phyloP scores from a whole-genome alignment of 83 land plant genomes.

The Picea abies region DNA sequence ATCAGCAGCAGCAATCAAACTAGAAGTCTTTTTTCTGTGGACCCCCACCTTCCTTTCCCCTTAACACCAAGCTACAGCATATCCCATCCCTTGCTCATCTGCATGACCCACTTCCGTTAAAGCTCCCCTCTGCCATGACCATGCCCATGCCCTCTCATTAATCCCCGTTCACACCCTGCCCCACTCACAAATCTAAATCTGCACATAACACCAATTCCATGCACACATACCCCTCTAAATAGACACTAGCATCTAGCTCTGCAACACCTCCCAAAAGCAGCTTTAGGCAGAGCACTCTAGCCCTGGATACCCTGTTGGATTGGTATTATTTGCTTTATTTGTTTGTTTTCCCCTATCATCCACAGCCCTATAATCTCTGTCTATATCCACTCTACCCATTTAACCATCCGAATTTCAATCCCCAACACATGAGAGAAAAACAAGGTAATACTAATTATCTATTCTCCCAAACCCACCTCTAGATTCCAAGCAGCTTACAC shows the following conservation, averaged over 20 bases:
- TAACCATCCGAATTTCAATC: not conserved
- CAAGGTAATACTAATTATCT: not conserved
- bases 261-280: constrained; percentile 15
- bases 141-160: constrained; percentile 12
- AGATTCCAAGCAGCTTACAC: constrained; percentile 3
- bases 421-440: not conserved
- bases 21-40: not conserved
- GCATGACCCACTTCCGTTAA: constrained; percentile 19
- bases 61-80: no score
- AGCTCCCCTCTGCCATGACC: constrained; percentile 1
- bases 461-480: constrained; percentile 1
- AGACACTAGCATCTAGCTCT: constrained; percentile 17
- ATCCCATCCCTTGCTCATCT: constrained; percentile 10
- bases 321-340: not conserved
- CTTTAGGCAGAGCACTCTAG: constrained; percentile 9
- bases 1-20: constrained; percentile 6
- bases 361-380: not conserved
- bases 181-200: constrained; percentile 5
- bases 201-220: constrained; percentile 15
- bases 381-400: not conserved
- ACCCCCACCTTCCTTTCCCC: not conserved
- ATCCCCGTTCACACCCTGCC: constrained; percentile 7
- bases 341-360: not conserved
- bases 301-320: constrained; percentile 14
- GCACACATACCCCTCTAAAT: constrained; percentile 12